Percentiles rank a stretch among this genome's conserved stretches.
These are phyloP conservation scores for Saposhnikovia divaricata DNA, from an alignment of 129 eudicot genomes.

Conservation along the genomic window DNA sequence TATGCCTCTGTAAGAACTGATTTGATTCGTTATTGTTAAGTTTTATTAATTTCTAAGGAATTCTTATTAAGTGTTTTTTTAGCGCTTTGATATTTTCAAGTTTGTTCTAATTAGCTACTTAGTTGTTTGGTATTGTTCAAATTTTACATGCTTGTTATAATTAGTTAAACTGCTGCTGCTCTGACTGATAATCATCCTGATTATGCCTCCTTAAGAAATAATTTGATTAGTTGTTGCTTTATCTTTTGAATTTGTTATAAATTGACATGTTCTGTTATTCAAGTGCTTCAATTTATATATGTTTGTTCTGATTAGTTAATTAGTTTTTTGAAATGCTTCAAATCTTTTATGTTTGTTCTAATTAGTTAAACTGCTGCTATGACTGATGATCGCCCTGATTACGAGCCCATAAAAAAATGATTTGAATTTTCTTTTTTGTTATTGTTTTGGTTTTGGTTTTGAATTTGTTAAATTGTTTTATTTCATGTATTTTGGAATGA, in stretches of 20 bases:
- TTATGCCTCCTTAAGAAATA: neutral
- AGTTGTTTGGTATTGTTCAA: too few relatives aligned
- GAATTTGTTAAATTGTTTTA: neutral
- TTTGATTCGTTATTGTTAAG: neutral
- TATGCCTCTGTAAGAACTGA: conserved; percentile 58
- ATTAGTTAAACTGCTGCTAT: conserved; percentile 45
- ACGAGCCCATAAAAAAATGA: conserved; percentile 44
- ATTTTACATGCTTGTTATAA: neutral
- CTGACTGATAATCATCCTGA: neutral
- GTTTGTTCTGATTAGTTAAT: too few relatives aligned
- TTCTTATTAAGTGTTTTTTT: too few relatives aligned
- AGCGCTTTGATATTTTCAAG: too few relatives aligned
- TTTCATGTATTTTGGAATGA: too few relatives aligned
- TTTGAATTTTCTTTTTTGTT: neutral
- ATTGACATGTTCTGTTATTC: too few relatives aligned
- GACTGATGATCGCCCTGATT: conserved; percentile 87
- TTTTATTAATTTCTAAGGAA: neutral
- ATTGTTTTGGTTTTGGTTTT: neutral
- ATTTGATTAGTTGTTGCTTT: neutral
- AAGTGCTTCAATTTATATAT: too few relatives aligned
- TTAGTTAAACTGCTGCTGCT: conserved; percentile 28
- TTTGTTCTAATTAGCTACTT: too few relatives aligned
- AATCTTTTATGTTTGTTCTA: too few relatives aligned
- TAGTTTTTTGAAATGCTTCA: too few relatives aligned
- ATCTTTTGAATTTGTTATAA: neutral